phyloP scores from a whole-genome alignment of 305 asterid species.

The Coffea humblotiana region DNA sequence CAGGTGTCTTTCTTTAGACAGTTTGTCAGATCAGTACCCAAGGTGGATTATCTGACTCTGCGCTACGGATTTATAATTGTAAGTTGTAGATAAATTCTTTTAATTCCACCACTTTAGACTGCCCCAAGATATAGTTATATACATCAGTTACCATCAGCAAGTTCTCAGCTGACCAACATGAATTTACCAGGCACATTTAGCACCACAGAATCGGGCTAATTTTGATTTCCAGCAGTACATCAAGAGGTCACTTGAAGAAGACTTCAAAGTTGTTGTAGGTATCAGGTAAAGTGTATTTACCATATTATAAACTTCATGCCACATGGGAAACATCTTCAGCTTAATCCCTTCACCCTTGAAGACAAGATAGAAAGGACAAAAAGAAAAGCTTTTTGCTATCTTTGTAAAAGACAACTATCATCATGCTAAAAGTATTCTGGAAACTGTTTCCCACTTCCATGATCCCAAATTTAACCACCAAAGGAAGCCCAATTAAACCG shows the following conservation, averaged over 20 bases:
- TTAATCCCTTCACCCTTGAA: neutral
- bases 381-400: neutral
- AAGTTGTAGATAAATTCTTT: slow-evolving; percentile 11
- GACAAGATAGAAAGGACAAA: neutral
- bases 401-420: neutral
- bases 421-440: neutral
- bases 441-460: neutral
- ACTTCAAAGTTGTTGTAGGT: slow-evolving; percentile 61
- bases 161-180: neutral
- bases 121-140: neutral
- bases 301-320: neutral
- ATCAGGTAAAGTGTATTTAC: slow-evolving; percentile 40
- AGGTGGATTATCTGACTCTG: slow-evolving; percentile 54
- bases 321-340: neutral
- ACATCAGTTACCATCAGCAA: neutral
- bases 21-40: slow-evolving; percentile 47
- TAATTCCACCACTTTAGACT: neutral
- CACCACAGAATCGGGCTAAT: slow-evolving; percentile 40
- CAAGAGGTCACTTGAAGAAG: slow-evolving; percentile 59
- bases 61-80: slow-evolving; percentile 51
- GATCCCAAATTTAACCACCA: neutral
- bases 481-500: neutral
- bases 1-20: slow-evolving; percentile 62
- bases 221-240: slow-evolving; percentile 57
- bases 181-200: slow-evolving; percentile 50